Conservation (phyloP, 768 basidiomycete species). For the Rhodotorula taiwanensis region DNA sequence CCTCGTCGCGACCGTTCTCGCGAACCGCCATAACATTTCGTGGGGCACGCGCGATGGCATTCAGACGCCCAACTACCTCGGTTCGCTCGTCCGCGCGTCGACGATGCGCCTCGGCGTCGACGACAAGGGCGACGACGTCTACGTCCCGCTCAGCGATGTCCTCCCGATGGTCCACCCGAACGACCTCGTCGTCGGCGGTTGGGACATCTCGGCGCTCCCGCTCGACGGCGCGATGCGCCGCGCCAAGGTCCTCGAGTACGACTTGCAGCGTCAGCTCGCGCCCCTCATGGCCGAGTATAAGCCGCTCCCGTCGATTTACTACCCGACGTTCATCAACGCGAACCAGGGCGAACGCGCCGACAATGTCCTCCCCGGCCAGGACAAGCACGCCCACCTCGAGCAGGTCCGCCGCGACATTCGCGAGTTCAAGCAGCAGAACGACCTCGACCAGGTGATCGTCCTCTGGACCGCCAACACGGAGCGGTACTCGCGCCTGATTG, state of each 20-base stretch:
- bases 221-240: conserved; percentile 92
- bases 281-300: conserved; percentile 72
- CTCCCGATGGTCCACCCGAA: conserved; percentile 98
- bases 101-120: conserved; percentile 87
- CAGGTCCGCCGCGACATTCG: conserved; percentile 89
- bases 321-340: conserved; percentile 94
- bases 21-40: conserved; percentile 85
- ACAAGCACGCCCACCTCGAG: conserved; percentile 88
- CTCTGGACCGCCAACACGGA: conserved; percentile 99
- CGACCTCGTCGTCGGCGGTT: conserved; percentile 90
- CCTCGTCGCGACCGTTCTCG: conserved; percentile 85
- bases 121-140: conserved; percentile 73
- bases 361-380: conserved; percentile 73
- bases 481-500: conserved; percentile 88
- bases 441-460: conserved; percentile 78
- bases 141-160: conserved; percentile 84
- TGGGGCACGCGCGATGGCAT: conserved; percentile 91
- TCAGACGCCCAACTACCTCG: conserved; percentile 96
- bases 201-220: conserved; percentile 83
- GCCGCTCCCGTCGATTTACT: conserved; percentile 79
- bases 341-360: conserved; percentile 96
- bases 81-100: conserved; percentile 89
- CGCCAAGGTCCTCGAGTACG: conserved; percentile 87
- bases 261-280: conserved; percentile 89
- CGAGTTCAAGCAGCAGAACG: conserved; percentile 75